These are phyloP conservation scores for Haberlea rhodopensis DNA, from an alignment of 257 asterid species.

Conservation along the genomic window DNA sequence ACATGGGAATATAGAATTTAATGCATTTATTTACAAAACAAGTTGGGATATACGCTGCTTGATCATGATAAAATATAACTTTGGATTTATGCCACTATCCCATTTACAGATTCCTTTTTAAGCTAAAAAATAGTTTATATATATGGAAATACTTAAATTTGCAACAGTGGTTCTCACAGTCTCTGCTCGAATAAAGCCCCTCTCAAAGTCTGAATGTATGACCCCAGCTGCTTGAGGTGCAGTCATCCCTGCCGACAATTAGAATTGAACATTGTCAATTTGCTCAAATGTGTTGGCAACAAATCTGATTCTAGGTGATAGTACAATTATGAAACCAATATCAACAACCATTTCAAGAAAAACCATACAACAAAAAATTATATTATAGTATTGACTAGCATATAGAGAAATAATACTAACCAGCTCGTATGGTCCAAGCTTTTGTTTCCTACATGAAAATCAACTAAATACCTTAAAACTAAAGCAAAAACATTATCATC, in stretches of 20 bases:
- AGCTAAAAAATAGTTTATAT: background rate
- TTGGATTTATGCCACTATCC: background rate
- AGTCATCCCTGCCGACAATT: constrained; percentile 71
- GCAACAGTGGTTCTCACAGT: constrained; percentile 51
- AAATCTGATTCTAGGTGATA: constrained; percentile 17
- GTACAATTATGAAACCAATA: constrained; percentile 1
- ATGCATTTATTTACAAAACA: background rate
- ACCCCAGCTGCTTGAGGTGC: constrained; percentile 99
- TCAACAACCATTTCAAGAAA: constrained; percentile 17
- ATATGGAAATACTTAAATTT: constrained; percentile 20
- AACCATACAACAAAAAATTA: background rate
- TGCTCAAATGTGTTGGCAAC: constrained; percentile 19
- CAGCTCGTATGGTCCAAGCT: constrained; percentile 59
- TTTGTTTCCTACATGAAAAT: constrained; percentile 67
- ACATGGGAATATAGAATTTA: background rate
- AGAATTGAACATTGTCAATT: constrained; percentile 13
- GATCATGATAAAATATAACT: background rate
- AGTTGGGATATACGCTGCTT: background rate
- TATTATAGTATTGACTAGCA: constrained; percentile 11
- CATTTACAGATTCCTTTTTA: constrained; percentile 12
- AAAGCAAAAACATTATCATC: constrained; percentile 13
- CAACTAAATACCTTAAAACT: background rate
- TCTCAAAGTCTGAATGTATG: constrained; percentile 94
- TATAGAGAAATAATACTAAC: constrained; percentile 16
- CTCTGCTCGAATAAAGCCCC: constrained; percentile 98